Percentiles rank a stretch among this genome's conserved stretches.
Evolutionary conservation across 2,329 filamentous ascomycete genomes (phyloP).

Genomic region (Xylaria sp.): DNA sequence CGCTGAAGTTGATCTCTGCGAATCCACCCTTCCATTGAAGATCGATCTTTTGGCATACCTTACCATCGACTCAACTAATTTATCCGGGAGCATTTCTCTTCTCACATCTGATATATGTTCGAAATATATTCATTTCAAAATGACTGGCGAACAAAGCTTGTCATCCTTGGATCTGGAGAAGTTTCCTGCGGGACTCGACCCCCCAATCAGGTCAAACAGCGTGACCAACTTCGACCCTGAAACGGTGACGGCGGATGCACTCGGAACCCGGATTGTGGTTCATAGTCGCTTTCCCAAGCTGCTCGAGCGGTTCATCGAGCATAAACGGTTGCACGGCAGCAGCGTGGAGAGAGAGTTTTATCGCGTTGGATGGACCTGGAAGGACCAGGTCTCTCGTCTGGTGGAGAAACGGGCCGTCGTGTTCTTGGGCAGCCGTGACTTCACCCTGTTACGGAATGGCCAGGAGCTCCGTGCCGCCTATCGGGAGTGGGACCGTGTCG

Average conservation of each 20-base stretch:
- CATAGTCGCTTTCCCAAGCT: constrained; percentile 26
- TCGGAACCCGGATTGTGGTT: constrained; percentile 27
- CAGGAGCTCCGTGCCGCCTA: not conserved
- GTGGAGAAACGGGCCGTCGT: constrained; percentile 25
- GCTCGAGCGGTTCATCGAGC: constrained; percentile 25
- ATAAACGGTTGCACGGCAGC: constrained; percentile 27
- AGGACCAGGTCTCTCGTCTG: constrained; percentile 24
- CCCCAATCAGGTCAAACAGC: constrained; percentile 26
- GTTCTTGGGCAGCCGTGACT: constrained; percentile 23
- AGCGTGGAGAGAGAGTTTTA: constrained; percentile 24
- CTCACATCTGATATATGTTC: not conserved
- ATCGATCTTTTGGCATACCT: not conserved
- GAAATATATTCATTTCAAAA: not conserved
- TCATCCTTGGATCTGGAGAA: constrained; percentile 18
- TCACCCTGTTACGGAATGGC: constrained; percentile 24
- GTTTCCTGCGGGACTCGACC: constrained; percentile 3
- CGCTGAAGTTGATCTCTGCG: not conserved
- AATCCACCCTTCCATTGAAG: too few relatives aligned
- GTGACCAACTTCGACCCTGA: constrained; percentile 22
- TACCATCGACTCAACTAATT: not conserved
- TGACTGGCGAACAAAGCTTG: not conserved
- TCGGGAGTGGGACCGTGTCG: constrained; percentile 29
- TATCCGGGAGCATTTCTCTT: not conserved
- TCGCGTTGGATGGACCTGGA: constrained; percentile 21
- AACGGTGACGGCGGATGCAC: constrained; percentile 21